Conservation (phyloP, 768 basidiomycete genomes). For the Lactarius hengduanensis region DNA sequence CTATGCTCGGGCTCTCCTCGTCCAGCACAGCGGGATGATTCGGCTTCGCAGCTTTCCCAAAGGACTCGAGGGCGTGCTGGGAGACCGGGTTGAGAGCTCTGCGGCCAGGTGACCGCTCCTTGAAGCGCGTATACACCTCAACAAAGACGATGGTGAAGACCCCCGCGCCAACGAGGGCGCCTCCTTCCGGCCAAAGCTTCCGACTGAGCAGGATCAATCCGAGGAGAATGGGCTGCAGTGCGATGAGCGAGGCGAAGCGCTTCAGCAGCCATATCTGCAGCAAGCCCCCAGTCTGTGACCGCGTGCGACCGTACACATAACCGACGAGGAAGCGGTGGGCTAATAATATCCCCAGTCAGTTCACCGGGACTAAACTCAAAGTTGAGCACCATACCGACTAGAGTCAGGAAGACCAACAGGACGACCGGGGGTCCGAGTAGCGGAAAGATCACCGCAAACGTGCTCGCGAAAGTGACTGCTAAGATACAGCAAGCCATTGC, state of each 20-base stretch:
- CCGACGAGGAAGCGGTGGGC: slow-evolving; percentile 81
- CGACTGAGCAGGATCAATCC: slow-evolving; percentile 71
- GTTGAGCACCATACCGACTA: slow-evolving; percentile 52
- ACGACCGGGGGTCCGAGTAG: slow-evolving; percentile 70
- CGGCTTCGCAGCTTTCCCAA: slow-evolving; percentile 46
- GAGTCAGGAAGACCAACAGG: slow-evolving; percentile 59
- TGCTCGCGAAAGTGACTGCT: slow-evolving; percentile 68
- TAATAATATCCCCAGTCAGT: slow-evolving; percentile 37
- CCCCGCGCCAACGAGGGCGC: slow-evolving; percentile 57
- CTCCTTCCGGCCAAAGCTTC: slow-evolving; percentile 69
- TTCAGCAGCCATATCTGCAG: slow-evolving; percentile 74
- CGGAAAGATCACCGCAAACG: slow-evolving; percentile 74
- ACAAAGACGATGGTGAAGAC: slow-evolving; percentile 54
- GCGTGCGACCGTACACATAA: slow-evolving; percentile 72
- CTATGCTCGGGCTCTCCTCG: slow-evolving; percentile 52
- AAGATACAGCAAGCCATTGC: slow-evolving; percentile 65
- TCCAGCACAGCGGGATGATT: slow-evolving; percentile 39
- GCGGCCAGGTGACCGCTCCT: slow-evolving; percentile 49
- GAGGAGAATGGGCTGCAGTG: slow-evolving; percentile 70
- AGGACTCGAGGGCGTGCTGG: slow-evolving; percentile 55
- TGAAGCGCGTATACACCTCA: slow-evolving; percentile 55
- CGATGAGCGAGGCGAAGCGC: slow-evolving; percentile 66
- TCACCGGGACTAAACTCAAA: neutral
- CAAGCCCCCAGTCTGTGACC: slow-evolving; percentile 72
- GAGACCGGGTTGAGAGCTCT: slow-evolving; percentile 55